phyloP scores from a whole-genome alignment of 169 alveolate genomes.

The Toxoplasma gondii region DNA sequence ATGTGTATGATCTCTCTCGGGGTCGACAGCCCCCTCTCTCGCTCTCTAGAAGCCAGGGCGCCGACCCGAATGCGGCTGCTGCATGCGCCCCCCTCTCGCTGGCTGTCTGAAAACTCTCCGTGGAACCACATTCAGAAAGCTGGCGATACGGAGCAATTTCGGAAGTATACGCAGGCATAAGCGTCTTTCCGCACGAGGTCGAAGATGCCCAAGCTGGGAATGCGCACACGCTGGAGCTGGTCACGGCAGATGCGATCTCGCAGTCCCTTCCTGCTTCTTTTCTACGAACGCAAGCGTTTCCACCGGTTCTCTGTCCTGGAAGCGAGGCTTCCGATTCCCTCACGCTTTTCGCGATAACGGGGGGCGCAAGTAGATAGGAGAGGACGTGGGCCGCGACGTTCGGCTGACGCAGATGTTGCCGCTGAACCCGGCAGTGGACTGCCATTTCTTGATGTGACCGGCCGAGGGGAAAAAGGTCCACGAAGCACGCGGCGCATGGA shows the following conservation, averaged over 20 bases:
- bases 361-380: neutral
- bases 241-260: too few relatives aligned
- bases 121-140: neutral
- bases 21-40: neutral
- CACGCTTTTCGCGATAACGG: too few relatives aligned
- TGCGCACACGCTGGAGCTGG: too few relatives aligned
- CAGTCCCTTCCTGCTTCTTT: too few relatives aligned
- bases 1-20: neutral
- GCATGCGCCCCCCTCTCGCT: neutral
- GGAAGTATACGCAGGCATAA: too few relatives aligned
- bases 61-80: neutral
- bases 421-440: constrained; percentile 34
- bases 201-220: too few relatives aligned
- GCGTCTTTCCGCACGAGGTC: too few relatives aligned
- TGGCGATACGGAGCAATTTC: too few relatives aligned
- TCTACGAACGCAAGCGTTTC: too few relatives aligned
- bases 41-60: neutral
- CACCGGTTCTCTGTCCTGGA: too few relatives aligned
- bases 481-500: constrained; percentile 2
- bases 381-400: neutral
- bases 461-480: neutral
- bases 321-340: too few relatives aligned
- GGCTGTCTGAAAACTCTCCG: neutral
- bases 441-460: neutral
- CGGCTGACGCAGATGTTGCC: neutral